Percentiles rank a stretch among this genome's conserved stretches.
Conservation (phyloP, 2,329 filamentous ascomycete species). For the Apiospora pterosperma region DNA sequence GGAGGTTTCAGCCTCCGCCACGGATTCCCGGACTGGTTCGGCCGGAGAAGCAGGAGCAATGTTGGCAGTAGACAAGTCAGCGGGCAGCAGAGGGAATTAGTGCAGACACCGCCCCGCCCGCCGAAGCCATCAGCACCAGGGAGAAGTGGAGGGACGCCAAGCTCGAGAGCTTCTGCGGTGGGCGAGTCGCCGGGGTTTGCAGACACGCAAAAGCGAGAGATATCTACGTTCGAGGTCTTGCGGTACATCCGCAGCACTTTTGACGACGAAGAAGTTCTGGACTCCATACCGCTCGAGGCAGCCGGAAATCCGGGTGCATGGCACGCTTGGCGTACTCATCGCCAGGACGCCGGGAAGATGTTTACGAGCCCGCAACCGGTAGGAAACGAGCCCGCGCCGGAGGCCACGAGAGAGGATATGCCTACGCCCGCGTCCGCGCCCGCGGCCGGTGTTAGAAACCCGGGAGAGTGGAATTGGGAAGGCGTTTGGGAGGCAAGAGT, state of each 20-base stretch:
- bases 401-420: slow-evolving; percentile 8
- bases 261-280: slow-evolving; percentile 71
- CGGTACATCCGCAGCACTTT: slow-evolving; percentile 82
- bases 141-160: slow-evolving; percentile 19
- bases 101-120: slow-evolving; percentile 25
- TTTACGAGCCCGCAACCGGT: slow-evolving; percentile 13
- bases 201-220: slow-evolving; percentile 37
- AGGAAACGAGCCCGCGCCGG: slow-evolving; percentile 4
- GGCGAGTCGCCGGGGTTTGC: slow-evolving; percentile 34
- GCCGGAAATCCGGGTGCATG: slow-evolving; percentile 89
- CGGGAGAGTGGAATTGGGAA: slow-evolving; percentile 95
- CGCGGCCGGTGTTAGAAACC: slow-evolving; percentile 43
- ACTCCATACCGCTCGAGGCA: slow-evolving; percentile 74
- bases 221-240: slow-evolving; percentile 66
- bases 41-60: slow-evolving; percentile 42
- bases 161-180: slow-evolving; percentile 22
- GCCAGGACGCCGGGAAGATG: slow-evolving; percentile 45
- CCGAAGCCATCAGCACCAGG: slow-evolving; percentile 17
- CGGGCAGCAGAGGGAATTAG: slow-evolving; percentile 29
- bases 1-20: slow-evolving; percentile 88
- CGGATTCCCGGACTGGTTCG: slow-evolving; percentile 89
- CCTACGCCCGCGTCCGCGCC: slow-evolving; percentile 3
- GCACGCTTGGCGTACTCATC: slow-evolving; percentile 85
- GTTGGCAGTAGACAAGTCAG: slow-evolving; percentile 38
- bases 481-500: slow-evolving; percentile 94